phyloP scores from a whole-genome alignment of 108 stramenopile genomes.

The Cyclotella choctawhatcheeana region DNA sequence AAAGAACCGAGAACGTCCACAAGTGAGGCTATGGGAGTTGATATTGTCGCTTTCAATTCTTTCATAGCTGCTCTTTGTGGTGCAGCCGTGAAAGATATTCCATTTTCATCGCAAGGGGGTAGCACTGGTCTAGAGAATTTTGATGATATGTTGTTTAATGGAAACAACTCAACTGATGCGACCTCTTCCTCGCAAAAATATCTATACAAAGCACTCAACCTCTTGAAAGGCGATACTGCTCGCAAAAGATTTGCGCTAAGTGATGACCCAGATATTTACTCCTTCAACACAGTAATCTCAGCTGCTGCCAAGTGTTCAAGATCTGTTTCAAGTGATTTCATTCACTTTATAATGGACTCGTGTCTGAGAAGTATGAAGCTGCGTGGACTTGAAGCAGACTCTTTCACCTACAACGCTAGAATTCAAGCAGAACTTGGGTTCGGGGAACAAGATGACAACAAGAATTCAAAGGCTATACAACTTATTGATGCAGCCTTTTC shows the following conservation, averaged over 20 bases:
- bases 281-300: conserved; percentile 61
- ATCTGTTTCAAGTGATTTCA: conserved; percentile 36
- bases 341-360: conserved; percentile 29
- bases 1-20: conserved; percentile 3
- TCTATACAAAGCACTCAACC: conserved; percentile 42
- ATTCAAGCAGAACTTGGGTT: conserved; percentile 39
- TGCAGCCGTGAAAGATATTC: conserved; percentile 35
- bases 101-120: conserved; percentile 13
- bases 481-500: conserved; percentile 52
- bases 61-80: conserved; percentile 77
- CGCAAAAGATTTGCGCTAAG: conserved; percentile 20
- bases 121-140: not conserved
- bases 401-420: conserved; percentile 73
- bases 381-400: conserved; percentile 49
- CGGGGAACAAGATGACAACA: no score
- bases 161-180: conserved; percentile 18
- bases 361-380: conserved; percentile 52
- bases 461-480: conserved; percentile 29
- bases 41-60: conserved; percentile 69
- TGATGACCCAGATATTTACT: conserved; percentile 53
- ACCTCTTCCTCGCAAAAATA: conserved; percentile 42
- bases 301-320: conserved; percentile 63
- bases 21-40: conserved; percentile 13
- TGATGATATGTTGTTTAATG: conserved; percentile 21
- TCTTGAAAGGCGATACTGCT: conserved; percentile 39